Evolutionary conservation across 2,329 filamentous ascomycete genomes (phyloP), one percentile per base, ranked within the genome.

Genomic region (Neurospora crassa): DNA sequence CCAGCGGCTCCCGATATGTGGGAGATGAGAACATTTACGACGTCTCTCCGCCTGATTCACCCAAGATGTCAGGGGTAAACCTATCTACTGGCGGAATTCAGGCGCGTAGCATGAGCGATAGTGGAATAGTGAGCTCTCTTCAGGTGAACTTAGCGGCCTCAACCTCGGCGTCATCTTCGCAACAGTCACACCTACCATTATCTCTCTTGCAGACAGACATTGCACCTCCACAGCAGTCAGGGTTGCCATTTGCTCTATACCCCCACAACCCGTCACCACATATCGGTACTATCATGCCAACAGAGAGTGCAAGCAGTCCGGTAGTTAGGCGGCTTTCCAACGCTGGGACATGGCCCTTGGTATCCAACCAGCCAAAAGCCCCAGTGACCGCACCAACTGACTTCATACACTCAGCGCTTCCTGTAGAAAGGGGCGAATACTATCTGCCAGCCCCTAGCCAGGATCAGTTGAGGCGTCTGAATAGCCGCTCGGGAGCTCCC

Each of bases 261-360:
- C 70, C 81, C 41, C 76, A 80, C 11, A 79, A 79, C 40, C 74
- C 77, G 11, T 72, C 77, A n/a, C 70, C 76, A 40, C 72, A 76
- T 69, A 69, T 78, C 69, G 45, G 77, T 69, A 68, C 68, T 73
- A 42, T 72, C 72, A 68, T 76, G 45, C 72, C 70, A 34, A 29
- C 67, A 11, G 47, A 70, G 68, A 71, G 69, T 68, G 37, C 37
- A 40, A 73, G 47, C 41, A 70, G 74, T 10, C 70, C 73, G 12
- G 41, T 70, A 69, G 68, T 72, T 11, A 68, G 76, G n/a, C 75
- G 77, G 24, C 74, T 81, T 47, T 76, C 77, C 6, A 82, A 79
- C 72, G 78, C 81, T 14, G 79, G 79, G 73, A 87, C 85, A 10
- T 88, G 86, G 86, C 85, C 86, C 34, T 80, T 79, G 20, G 78